Percentiles rank a stretch among this genome's conserved stretches.
phyloP scores from a whole-genome alignment of 192 early-diverging fungal genomes.

The Spizellomyces sp. region DNA sequence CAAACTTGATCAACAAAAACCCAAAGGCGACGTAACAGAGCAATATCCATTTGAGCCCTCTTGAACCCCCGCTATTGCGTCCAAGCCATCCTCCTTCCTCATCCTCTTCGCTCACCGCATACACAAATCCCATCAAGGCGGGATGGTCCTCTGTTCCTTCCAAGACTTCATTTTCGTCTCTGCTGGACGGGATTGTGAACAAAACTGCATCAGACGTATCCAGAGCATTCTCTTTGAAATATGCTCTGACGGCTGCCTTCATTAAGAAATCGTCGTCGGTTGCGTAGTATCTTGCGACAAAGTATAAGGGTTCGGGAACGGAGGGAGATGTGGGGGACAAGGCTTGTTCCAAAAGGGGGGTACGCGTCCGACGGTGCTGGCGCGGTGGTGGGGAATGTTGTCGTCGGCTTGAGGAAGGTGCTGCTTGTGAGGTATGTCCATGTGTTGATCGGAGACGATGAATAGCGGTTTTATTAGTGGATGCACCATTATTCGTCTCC shows the following conservation, averaged over 20 bases:
- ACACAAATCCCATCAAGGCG: slow-evolving; percentile 42
- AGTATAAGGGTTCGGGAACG: slow-evolving; percentile 7
- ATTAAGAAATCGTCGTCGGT: slow-evolving; percentile 76
- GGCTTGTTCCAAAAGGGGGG: slow-evolving; percentile 1
- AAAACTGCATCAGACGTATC: slow-evolving; percentile 65
- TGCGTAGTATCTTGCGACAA: slow-evolving; percentile 44
- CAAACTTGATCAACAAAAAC: slow-evolving; percentile 44
- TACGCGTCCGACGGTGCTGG: neutral
- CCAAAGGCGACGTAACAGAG: slow-evolving; percentile 33
- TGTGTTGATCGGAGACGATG: neutral
- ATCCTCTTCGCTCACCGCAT: slow-evolving; percentile 35
- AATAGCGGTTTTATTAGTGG: neutral
- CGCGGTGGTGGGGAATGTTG: neutral
- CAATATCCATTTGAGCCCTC: slow-evolving; percentile 36
- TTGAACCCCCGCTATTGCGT: slow-evolving; percentile 6
- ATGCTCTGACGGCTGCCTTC: slow-evolving; percentile 57
- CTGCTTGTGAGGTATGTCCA: neutral
- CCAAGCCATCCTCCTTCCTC: slow-evolving; percentile 25
- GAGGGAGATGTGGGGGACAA: neutral
- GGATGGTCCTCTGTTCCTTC: slow-evolving; percentile 43
- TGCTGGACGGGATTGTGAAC: slow-evolving; percentile 54
- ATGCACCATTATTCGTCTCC: neutral
- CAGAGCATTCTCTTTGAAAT: slow-evolving; percentile 67
- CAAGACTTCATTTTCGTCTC: slow-evolving; percentile 3
- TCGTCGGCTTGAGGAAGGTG: neutral